Base-by-base conservation (phyloP, 352 stramenopile genomes). In the Pythium aphanidermatum region DNA sequence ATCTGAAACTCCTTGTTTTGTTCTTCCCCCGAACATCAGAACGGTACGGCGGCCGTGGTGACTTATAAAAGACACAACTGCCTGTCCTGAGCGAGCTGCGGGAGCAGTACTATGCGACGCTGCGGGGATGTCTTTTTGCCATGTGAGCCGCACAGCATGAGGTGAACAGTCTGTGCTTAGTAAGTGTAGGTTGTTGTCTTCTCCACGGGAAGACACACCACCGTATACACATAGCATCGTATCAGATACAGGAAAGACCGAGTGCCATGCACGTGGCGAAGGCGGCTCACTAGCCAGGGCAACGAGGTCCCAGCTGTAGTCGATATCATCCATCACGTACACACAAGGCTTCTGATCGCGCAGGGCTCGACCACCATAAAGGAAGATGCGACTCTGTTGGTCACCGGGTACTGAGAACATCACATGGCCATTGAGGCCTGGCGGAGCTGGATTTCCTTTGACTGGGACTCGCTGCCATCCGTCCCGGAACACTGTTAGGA, bases 361-460 rank as follows among this genome's bases (percentile, higher is more conserved):
- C 5, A 86, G 63, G 20, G 74, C 67, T 39, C 76, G 66, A 24
- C 76, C 76, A 16, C 74, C 76, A 46, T 79, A 82, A 1, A 86
- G 42, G 32, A 41, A 49, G 2, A 62, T 35, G 2, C 41, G 39
- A 12, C 51, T 20, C 4, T 30, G 23, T 65, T 67, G 23, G 77
- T 62, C 26, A 37, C 37, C 3, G 20, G 44, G 14, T 58, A 48
- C 20, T 17, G 52, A 64, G 30, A 83, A 83, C n/a, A 89, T 50
- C 1, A 58, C 64, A 23, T 89, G 76, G 5, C 76, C 76, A 32
- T 86, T 89, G 6, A 85, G 47, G 30, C 60, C 73, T 28, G 71
- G 59, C 24, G 76, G 76, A n/a, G 69, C 68, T 20, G 76, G 76
- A 21, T 89, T 89, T 2, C 76, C 76, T 54, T 69, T 68, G 4